Base-by-base conservation (phyloP, 2,329 filamentous ascomycete genomes). In the Trichoderma sp. region DNA sequence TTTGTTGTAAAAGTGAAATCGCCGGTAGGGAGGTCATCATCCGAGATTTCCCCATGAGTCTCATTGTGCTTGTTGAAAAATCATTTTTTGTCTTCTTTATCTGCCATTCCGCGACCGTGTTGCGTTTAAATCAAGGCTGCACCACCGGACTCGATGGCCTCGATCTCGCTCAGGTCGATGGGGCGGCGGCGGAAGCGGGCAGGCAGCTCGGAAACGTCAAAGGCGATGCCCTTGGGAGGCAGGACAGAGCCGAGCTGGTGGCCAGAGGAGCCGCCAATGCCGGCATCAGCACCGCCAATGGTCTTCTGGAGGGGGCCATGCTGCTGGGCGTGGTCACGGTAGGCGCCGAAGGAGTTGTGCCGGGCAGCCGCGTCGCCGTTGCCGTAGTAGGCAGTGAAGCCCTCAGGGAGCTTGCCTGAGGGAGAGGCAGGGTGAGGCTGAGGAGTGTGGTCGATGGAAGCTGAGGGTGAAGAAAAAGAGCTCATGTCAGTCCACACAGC, bases 71-170 rank as follows among this genome's bases (percentile, higher is more conserved):
- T 5, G 10, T 34, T 34, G 41, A 26, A 24, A 47, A n/a, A 55
- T 39, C 21, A 14, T 52, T 12, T 14, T 45, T 44, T 48, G 43
- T 45, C n/a, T 48, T 41, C 34, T n/a, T 52, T 34, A 26, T 47
- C 26, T 44, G 43, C 52, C 24, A 10, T n/a, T 14, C 5, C 12
- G 28, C 10, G 44, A 30, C 66, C 28, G 65, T 34, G 2, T 14
- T 39, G 34, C 34, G 9, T 14, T 69, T 73, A 77, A 85, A 68
- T 80, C 79, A 69, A 83, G 78, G 83, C 79, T 41, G 94, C 95
- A 65, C 95, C 95, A 63, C 93, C 95, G 64, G 92, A 95, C 86
- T 97, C 93, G 74, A 99, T 86, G 24, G 93, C 93, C 78, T 98
- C 95, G 67, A 99, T 99, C 85, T 99, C 95, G 50, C 88, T 88